Percentiles rank a stretch among this genome's conserved stretches.
These are phyloP conservation scores for Serendipita sp. DNA, from an alignment of 768 basidiomycete genomes.

Conservation along the genomic window DNA sequence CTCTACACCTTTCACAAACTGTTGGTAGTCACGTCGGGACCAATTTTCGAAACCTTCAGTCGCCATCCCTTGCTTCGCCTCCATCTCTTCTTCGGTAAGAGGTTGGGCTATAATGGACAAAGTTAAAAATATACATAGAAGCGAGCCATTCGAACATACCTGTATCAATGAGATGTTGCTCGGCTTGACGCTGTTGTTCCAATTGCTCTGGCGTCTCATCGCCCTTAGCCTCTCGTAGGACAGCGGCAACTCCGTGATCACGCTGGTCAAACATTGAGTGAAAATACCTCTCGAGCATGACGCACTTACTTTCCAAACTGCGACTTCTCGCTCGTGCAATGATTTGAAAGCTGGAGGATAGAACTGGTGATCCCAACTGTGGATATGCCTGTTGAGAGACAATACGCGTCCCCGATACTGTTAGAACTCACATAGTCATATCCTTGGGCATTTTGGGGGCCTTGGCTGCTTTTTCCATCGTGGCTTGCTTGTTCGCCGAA, in stretches of 20 bases:
- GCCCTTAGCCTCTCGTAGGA: conserved; percentile 46
- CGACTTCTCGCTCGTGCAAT: conserved; percentile 76
- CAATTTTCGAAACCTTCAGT: conserved; percentile 76
- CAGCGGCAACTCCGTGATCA: conserved; percentile 49
- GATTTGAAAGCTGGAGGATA: conserved; percentile 67
- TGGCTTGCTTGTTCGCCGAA: conserved; percentile 67
- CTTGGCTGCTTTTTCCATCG: conserved; percentile 69
- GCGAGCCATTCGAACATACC: conserved; percentile 31
- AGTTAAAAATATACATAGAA: neutral
- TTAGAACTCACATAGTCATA: conserved; percentile 48
- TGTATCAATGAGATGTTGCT: conserved; percentile 78
- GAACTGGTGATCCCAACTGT: conserved; percentile 92
- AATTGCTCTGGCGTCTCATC: conserved; percentile 70
- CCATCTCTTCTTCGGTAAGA: conserved; percentile 74
- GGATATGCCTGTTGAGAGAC: neutral
- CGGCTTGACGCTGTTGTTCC: conserved; percentile 61
- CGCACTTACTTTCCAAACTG: conserved; percentile 50
- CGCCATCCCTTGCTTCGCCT: conserved; percentile 63
- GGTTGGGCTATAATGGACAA: conserved; percentile 48
- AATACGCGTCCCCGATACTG: conserved; percentile 5
- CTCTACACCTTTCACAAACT: conserved; percentile 68
- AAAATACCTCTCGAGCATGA: neutral
- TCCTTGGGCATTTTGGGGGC: conserved; percentile 79
- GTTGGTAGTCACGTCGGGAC: conserved; percentile 88
- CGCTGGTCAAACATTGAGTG: conserved; percentile 25